Evolutionary conservation across 2,329 filamentous ascomycete species (phyloP).

Genomic region (Ascocoryne sarcoides): DNA sequence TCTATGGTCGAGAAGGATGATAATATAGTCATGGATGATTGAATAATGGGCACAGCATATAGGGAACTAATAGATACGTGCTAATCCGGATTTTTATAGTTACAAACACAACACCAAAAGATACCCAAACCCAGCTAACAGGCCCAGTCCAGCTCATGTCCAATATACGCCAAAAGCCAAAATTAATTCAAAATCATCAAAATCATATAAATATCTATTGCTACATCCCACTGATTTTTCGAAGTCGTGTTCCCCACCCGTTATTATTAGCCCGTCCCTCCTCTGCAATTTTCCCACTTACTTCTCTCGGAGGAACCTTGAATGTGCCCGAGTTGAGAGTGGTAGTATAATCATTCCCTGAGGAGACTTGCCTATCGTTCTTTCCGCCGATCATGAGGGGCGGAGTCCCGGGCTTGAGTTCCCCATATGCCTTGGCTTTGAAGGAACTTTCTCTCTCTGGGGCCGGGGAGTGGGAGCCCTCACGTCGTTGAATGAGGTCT

Average conservation of each 20-base stretch:
- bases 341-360: constrained; percentile 44
- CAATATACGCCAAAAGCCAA: constrained; percentile 7
- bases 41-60: too few species aligned
- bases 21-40: too few species aligned
- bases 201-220: constrained; percentile 1
- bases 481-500: too few species aligned
- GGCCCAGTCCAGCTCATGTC: constrained; percentile 3
- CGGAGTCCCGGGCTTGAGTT: constrained; percentile 43
- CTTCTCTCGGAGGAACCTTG: constrained; percentile 40
- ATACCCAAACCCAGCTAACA: constrained; percentile 10
- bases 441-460: neutral
- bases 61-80: too few species aligned
- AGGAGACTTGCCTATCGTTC: constrained; percentile 42
- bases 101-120: constrained; percentile 12
- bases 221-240: constrained; percentile 32
- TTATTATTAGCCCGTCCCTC: constrained; percentile 43
- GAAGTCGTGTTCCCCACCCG: constrained; percentile 28
- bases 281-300: constrained; percentile 66
- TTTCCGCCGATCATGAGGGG: constrained; percentile 41
- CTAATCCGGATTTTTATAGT: too few species aligned
- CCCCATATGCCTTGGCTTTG: constrained; percentile 37
- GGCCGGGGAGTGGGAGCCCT: too few species aligned
- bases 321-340: neutral
- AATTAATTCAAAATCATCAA: neutral
- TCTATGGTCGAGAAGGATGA: too few species aligned